These are phyloP conservation scores for Mycosphaerelloides madeirae DNA, from an alignment of 2,329 filamentous ascomycete genomes.

Conservation along the genomic window DNA sequence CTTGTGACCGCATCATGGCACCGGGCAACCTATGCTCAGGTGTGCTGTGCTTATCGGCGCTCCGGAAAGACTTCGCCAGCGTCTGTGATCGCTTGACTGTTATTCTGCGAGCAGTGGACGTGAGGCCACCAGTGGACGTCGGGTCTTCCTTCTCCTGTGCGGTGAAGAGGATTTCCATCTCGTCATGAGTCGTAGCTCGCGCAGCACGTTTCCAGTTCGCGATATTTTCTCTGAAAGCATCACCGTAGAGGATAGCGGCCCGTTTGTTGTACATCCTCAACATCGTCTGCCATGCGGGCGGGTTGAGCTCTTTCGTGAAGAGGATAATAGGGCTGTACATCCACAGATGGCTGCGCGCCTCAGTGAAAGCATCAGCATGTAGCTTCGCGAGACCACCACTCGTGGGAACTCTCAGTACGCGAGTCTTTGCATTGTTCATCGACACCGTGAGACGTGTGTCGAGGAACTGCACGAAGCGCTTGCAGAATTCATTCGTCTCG, in stretches of 20 bases:
- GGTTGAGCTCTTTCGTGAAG: constrained; percentile 81
- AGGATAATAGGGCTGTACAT: constrained; percentile 82
- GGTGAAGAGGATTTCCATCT: constrained; percentile 67
- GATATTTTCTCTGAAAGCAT: constrained; percentile 74
- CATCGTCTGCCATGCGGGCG: constrained; percentile 72
- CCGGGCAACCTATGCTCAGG: constrained; percentile 47
- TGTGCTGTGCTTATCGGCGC: constrained; percentile 55
- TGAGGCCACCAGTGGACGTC: constrained; percentile 50
- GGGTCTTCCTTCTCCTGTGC: constrained; percentile 77
- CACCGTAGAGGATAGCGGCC: constrained; percentile 70
- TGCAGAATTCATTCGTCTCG: constrained; percentile 71
- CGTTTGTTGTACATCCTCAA: constrained; percentile 76
- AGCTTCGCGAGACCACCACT: constrained; percentile 48
- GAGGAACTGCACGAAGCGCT: constrained; percentile 76
- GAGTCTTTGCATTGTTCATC: constrained; percentile 51
- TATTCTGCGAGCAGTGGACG: constrained; percentile 76
- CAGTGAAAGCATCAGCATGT: constrained; percentile 64
- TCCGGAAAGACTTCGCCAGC: constrained; percentile 66
- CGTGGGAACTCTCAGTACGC: constrained; percentile 32
- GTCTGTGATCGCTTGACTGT: constrained; percentile 94
- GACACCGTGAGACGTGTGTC: constrained; percentile 72
- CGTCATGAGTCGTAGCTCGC: constrained; percentile 29
- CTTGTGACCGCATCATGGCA: constrained; percentile 63
- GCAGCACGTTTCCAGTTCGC: constrained; percentile 59
- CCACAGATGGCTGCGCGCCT: constrained; percentile 72